phyloP scores from a whole-genome alignment of 768 basidiomycete species.

The Hericium erinaceus region DNA sequence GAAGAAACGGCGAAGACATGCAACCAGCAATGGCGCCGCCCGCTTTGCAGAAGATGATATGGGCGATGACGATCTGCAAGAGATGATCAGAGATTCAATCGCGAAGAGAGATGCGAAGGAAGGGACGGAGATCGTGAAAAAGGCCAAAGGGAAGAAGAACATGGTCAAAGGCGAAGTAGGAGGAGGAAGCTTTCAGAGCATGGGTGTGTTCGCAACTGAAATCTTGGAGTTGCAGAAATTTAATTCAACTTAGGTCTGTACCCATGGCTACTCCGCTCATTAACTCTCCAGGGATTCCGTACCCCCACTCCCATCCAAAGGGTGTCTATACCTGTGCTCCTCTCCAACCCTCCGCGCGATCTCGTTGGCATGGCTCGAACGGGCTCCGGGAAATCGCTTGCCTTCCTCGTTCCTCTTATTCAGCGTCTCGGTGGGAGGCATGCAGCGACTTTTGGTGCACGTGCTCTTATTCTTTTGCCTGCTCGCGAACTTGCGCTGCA shows the following conservation, averaged over 20 bases:
- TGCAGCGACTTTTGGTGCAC: slow-evolving; percentile 68
- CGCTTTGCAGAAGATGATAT: slow-evolving; percentile 31
- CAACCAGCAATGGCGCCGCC: neutral
- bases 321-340: slow-evolving; percentile 74
- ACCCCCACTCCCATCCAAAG: slow-evolving; percentile 96
- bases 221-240: neutral
- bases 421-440: slow-evolving; percentile 81
- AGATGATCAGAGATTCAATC: slow-evolving; percentile 63
- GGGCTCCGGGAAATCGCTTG: slow-evolving; percentile 95
- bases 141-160: slow-evolving; percentile 64
- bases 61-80: slow-evolving; percentile 42
- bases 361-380: slow-evolving; percentile 98
- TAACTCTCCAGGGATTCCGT: slow-evolving; percentile 88
- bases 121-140: slow-evolving; percentile 71
- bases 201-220: slow-evolving; percentile 44
- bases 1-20: slow-evolving; percentile 22
- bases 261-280: slow-evolving; percentile 72
- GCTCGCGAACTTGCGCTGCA: slow-evolving; percentile 93
- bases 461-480: slow-evolving; percentile 83
- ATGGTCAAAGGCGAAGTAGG: slow-evolving; percentile 70
- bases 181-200: slow-evolving; percentile 92
- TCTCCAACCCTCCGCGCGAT: slow-evolving; percentile 79
- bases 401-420: slow-evolving; percentile 88
- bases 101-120: slow-evolving; percentile 63
- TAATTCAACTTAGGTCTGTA: slow-evolving; percentile 53